Evolutionary conservation across 1,139 yeast species (phyloP).

Genomic region (Yamadazyma kanchanaburiensis): DNA sequence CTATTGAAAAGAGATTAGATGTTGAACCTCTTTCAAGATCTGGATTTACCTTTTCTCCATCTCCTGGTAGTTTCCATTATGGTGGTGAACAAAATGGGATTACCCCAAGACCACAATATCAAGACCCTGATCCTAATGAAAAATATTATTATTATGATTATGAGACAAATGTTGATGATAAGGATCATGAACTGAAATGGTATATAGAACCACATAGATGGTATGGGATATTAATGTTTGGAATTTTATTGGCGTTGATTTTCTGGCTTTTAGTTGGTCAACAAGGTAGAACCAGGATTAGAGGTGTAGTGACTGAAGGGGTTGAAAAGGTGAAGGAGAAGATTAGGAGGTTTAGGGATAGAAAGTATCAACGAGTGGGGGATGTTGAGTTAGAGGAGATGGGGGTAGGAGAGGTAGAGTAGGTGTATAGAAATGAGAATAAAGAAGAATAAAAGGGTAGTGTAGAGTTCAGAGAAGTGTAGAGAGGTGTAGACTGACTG

Average conservation of each 20-base stretch:
- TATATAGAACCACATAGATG: slow-evolving; percentile 49
- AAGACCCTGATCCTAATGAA: slow-evolving; percentile 19
- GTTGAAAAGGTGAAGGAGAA: slow-evolving; percentile 2
- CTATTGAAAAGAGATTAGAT: slow-evolving; percentile 14
- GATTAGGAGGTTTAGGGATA: slow-evolving; percentile 1
- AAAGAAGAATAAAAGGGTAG: too few species aligned
- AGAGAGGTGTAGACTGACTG: too few species aligned
- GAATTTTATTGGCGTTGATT: slow-evolving; percentile 37
- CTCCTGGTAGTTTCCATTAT: slow-evolving; percentile 41
- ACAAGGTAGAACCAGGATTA: slow-evolving; percentile 19
- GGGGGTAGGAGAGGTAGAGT: too few species aligned
- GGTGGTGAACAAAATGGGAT: slow-evolving; percentile 54
- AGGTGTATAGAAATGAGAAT: too few species aligned
- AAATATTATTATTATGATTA: slow-evolving; percentile 26
- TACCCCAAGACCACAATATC: slow-evolving; percentile 41
- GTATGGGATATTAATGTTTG: slow-evolving; percentile 52
- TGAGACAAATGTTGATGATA: slow-evolving; percentile 16
- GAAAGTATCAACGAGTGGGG: slow-evolving; percentile 5
- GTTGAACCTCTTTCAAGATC: slow-evolving; percentile 12
- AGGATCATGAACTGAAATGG: slow-evolving; percentile 35
- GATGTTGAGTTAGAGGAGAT: too few species aligned
- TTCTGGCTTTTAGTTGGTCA: slow-evolving; percentile 49
- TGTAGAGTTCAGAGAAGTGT: too few species aligned
- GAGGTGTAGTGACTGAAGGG: slow-evolving; percentile 8
- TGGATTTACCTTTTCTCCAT: slow-evolving; percentile 52